A percentile compares a stretch with the other conserved stretches of the same genome.
These are phyloP conservation scores for Mortierella sp. DNA, from an alignment of 371 early-diverging fungal genomes.

Conservation along the genomic window DNA sequence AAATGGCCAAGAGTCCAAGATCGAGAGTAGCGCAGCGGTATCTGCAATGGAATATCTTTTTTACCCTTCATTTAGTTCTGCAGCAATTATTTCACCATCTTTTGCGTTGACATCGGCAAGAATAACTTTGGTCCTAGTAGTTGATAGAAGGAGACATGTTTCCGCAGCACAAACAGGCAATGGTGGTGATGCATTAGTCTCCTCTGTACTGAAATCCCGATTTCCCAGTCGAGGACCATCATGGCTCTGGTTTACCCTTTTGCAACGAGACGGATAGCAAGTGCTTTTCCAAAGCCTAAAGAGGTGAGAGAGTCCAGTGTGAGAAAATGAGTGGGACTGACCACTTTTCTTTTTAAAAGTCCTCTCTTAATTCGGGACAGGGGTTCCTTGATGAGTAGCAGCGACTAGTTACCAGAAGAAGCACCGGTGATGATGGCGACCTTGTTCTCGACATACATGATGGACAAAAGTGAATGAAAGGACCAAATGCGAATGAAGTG, in stretches of 20 bases:
- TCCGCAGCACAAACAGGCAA: background rate
- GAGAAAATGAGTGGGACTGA: background rate
- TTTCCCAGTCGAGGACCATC: no score
- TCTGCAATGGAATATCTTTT: no score
- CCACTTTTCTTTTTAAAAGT: no score
- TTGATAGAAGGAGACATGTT: background rate
- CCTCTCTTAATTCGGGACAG: no score
- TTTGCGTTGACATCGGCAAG: conserved; percentile 33
- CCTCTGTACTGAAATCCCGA: no score
- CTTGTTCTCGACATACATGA: conserved; percentile 42
- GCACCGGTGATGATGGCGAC: conserved; percentile 50
- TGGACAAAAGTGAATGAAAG: no score
- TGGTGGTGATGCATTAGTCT: background rate
- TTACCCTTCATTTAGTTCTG: conserved; percentile 27
- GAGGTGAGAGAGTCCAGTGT: background rate
- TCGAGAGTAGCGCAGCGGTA: no score
- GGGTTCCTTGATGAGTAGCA: background rate
- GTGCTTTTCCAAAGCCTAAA: conserved; percentile 35
- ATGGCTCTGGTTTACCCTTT: conserved; percentile 19
- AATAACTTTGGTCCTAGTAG: conserved; percentile 42
- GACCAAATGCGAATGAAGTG: no score
- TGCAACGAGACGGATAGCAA: conserved; percentile 28
- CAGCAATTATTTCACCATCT: conserved; percentile 32
- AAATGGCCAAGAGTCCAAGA: background rate
- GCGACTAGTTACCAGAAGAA: conserved; percentile 23